These are phyloP conservation scores for Fusarium piperis DNA, from an alignment of 2,329 filamentous ascomycete species.

Conservation along the genomic window DNA sequence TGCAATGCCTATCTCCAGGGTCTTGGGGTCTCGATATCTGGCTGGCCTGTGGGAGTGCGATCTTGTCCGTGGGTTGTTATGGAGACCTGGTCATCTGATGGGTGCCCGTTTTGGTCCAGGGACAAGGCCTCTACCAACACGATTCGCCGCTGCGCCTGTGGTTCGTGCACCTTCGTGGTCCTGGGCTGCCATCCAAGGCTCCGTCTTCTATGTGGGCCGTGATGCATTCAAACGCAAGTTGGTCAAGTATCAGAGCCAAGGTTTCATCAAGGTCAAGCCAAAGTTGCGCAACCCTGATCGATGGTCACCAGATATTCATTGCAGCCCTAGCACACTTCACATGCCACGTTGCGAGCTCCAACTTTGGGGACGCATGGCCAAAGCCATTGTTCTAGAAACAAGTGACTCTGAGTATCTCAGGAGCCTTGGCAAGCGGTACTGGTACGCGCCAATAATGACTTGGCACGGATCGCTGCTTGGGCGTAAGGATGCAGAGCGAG, in stretches of 20 bases:
- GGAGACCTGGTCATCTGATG: constrained; percentile 5
- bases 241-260: neutral
- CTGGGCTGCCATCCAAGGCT: constrained; percentile 18
- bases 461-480: neutral
- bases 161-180: constrained; percentile 22
- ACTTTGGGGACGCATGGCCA: neutral
- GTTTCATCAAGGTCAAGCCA: neutral
- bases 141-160: neutral
- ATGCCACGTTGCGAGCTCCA: constrained; percentile 19
- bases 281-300: neutral
- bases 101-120: neutral
- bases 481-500: neutral
- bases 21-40: constrained; percentile 3
- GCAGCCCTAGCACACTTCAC: neutral
- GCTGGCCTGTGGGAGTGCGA: constrained; percentile 21
- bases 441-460: neutral
- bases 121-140: constrained; percentile 4
- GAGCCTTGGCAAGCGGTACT: neutral
- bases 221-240: neutral
- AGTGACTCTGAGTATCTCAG: neutral
- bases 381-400: neutral
- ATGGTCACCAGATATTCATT: neutral
- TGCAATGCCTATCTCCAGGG: neutral
- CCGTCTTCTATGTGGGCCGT: neutral
- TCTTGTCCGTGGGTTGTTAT: neutral